Evolutionary conservation across 148 eudicot species (phyloP).

Genomic region (Pouteria glomerata): DNA sequence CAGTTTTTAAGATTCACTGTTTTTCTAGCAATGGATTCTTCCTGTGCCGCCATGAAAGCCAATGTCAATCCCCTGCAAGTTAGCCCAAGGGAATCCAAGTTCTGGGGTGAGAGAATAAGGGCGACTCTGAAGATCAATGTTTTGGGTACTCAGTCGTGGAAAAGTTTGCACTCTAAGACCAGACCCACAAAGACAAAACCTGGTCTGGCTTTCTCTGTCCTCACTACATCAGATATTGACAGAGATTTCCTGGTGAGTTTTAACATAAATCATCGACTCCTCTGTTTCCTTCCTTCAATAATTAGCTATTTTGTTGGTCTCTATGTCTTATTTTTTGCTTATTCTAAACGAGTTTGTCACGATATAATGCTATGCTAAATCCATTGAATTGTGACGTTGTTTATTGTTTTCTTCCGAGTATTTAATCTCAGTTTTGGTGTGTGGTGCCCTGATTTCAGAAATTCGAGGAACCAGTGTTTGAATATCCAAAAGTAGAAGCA

Average conservation of each 20-base stretch:
- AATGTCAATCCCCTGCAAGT: neutral
- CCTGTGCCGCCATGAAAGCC: constrained; percentile 9
- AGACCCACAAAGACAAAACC: constrained; percentile 21
- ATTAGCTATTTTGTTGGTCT: neutral
- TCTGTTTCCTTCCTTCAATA: neutral
- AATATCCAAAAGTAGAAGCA: constrained; percentile 56
- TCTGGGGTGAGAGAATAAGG: constrained; percentile 32
- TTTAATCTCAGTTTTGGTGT: neutral
- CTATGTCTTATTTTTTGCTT: too few relatives aligned
- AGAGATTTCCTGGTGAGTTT: constrained; percentile 34
- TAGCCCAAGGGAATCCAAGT: constrained; percentile 10
- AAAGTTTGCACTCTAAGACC: constrained; percentile 12
- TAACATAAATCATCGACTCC: neutral
- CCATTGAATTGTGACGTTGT: neutral
- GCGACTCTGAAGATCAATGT: constrained; percentile 20
- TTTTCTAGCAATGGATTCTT: constrained; percentile 17
- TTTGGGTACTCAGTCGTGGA: constrained; percentile 23
- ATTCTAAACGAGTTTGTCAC: too few relatives aligned
- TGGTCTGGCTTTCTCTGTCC: constrained; percentile 33
- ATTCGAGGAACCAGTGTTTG: constrained; percentile 38
- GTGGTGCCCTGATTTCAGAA: constrained; percentile 27
- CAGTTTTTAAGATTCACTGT: neutral
- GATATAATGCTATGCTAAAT: neutral
- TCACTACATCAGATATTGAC: constrained; percentile 43
- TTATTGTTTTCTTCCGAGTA: neutral